Percentiles rank a stretch among this genome's conserved stretches.
These are phyloP conservation scores for Aspergillus hancockii DNA, from an alignment of 495 filamentous ascomycete species.

Conservation along the genomic window DNA sequence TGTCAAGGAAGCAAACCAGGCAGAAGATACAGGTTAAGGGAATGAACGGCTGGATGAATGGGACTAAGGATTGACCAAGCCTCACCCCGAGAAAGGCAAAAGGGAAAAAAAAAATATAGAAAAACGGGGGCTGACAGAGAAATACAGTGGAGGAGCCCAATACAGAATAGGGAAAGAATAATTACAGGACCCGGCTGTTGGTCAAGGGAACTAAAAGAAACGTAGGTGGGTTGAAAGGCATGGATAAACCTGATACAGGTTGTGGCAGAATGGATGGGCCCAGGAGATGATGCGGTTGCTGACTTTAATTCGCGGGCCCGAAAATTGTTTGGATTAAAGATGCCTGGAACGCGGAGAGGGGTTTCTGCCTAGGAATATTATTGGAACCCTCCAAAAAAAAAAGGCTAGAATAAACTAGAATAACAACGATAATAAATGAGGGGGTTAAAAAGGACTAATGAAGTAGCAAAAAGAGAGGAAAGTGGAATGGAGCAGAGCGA, in stretches of 20 bases:
- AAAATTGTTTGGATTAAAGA: background rate
- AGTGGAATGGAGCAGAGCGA: slow-evolving; percentile 8
- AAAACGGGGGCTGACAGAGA: slow-evolving; percentile 10
- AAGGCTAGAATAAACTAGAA: background rate
- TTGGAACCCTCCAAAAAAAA: background rate
- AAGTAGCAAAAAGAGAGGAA: slow-evolving; percentile 8
- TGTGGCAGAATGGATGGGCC: slow-evolving; percentile 1
- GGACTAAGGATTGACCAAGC: background rate
- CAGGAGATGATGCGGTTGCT: slow-evolving; percentile 8
- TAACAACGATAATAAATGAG: slow-evolving; percentile 1
- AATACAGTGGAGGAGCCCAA: slow-evolving; percentile 8
- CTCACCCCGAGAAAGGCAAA: slow-evolving; percentile 2
- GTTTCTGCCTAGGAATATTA: background rate
- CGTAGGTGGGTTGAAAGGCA: background rate
- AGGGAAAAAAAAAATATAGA: slow-evolving; percentile 4
- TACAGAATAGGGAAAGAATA: slow-evolving; percentile 1
- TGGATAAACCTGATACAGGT: slow-evolving; percentile 1
- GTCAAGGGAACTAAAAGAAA: background rate
- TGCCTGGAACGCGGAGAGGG: slow-evolving; percentile 1
- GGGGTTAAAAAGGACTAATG: slow-evolving; percentile 3
- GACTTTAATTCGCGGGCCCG: background rate
- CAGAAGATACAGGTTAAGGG: slow-evolving; percentile 4
- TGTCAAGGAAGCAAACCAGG: slow-evolving; percentile 2
- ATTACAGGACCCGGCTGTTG: background rate
- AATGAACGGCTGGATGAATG: background rate